These are phyloP conservation scores for Geoglossum cookeanum DNA, from an alignment of 2,329 filamentous ascomycete species.

Conservation along the genomic window DNA sequence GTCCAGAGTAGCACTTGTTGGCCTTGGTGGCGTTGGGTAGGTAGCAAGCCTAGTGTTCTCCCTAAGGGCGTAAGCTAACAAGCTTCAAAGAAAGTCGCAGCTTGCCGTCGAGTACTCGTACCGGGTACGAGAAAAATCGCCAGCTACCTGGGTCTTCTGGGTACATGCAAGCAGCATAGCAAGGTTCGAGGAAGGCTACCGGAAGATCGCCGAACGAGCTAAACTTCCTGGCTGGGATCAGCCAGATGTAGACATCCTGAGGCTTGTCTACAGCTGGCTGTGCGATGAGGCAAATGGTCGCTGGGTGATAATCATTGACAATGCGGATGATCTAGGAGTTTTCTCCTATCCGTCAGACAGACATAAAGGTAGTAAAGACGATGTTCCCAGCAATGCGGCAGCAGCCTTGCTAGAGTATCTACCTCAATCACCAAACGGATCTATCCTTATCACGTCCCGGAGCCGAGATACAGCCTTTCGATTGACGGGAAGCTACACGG, in stretches of 20 bases:
- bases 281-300: background rate
- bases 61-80: background rate
- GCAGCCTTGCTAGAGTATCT: conserved; percentile 12
- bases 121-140: conserved; percentile 4
- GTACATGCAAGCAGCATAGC: conserved; percentile 8
- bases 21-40: conserved; percentile 11
- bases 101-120: conserved; percentile 11
- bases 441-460: conserved; percentile 4
- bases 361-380: background rate
- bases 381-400: conserved; percentile 22
- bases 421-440: conserved; percentile 13
- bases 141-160: conserved; percentile 9
- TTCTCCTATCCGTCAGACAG: conserved; percentile 2
- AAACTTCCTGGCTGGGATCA: conserved; percentile 7
- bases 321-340: conserved; percentile 9
- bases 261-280: conserved; percentile 6
- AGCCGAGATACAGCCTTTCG: conserved; percentile 14
- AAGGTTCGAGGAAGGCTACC: conserved; percentile 8
- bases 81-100: conserved; percentile 7
- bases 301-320: conserved; percentile 12
- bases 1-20: conserved; percentile 7
- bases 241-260: conserved; percentile 3
- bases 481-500: conserved; percentile 12
- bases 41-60: background rate
- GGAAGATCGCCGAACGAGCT: conserved; percentile 8